These are phyloP conservation scores for Phascolomyces articulosus DNA, from an alignment of 371 early-diverging fungal genomes.

Conservation along the genomic window DNA sequence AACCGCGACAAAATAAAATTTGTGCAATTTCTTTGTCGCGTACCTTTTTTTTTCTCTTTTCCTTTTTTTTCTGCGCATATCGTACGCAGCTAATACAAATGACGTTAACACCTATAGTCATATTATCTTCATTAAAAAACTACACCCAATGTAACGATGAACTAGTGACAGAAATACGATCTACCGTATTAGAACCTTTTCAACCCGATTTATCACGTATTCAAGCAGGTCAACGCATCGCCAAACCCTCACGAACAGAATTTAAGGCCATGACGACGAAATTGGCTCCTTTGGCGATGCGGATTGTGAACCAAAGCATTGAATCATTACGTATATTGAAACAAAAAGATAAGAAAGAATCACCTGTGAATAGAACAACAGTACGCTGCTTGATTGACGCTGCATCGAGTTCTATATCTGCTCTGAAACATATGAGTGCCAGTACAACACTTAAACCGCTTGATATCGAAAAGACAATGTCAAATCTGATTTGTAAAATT, in stretches of 20 bases:
- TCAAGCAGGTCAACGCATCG: slow-evolving; percentile 17
- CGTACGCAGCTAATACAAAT: background rate
- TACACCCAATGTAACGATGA: slow-evolving; percentile 30
- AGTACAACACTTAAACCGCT: slow-evolving; percentile 33
- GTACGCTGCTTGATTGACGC: slow-evolving; percentile 44
- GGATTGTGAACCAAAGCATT: slow-evolving; percentile 45
- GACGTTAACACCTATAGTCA: background rate
- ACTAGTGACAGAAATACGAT: slow-evolving; percentile 21
- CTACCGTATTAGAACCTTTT: slow-evolving; percentile 40
- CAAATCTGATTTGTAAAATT: slow-evolving; percentile 47
- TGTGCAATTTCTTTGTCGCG: background rate
- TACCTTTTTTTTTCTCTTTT: background rate
- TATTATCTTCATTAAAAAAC: slow-evolving; percentile 17
- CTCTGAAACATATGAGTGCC: slow-evolving; percentile 39
- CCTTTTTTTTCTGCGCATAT: background rate
- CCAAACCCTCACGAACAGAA: slow-evolving; percentile 25
- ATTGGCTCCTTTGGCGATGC: slow-evolving; percentile 39
- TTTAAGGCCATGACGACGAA: slow-evolving; percentile 28
- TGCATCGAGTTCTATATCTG: slow-evolving; percentile 36
- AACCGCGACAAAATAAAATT: no score
- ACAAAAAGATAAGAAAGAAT: background rate
- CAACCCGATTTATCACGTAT: slow-evolving; percentile 25
- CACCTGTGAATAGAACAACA: slow-evolving; percentile 10
- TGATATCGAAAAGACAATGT: slow-evolving; percentile 47
- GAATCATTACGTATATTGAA: slow-evolving; percentile 26